Evolutionary conservation across 202 grass and related monocot genomes (phyloP), one percentile per base, ranked within the genome.

Genomic region (Dendrocalamus latiflorus): DNA sequence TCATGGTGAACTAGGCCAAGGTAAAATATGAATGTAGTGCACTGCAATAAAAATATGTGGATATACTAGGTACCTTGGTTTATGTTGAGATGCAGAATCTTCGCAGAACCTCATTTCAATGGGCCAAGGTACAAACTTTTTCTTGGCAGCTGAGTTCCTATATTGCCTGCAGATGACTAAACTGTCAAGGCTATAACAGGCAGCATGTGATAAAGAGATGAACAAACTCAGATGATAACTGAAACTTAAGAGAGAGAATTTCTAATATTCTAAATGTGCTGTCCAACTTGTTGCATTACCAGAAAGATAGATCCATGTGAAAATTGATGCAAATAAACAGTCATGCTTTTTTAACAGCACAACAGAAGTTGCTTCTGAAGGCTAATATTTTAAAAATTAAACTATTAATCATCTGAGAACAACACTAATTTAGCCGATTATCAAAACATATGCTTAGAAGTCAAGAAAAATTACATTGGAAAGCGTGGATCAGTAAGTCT

Each of bases 51-150:
- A 79, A 85, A 16, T 51, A 36, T 63, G 22, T 8, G 28, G 17
- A 69, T 2, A 28, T 30, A 28, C 58, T 15, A 61, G 13, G 25
- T 79, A 99, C 93, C 93, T 95, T 66, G 93, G 93, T 89, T 86
- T 87, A 81, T 92, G 85, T 83, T 91, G 87, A 84, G 89, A 89
- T 33, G 75, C 68, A 57, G 91, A 87, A 81, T 80, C 77, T 79
- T 94, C 89, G 72, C 93, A 99, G 80, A 99, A 96, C 72, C 84
- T 95, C 87, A 94, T 94, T 83, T 99, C 96, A 87, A 99, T 94
- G 38, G 96, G 96, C 91, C 89, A 99, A 71, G 96, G 93, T 64
- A 82, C 56, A 55, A 99, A 96, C 55, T 96, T 96, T 75, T 87
- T 90, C 75, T 86, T 90, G 80, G 96, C 96, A 57, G 92, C 89